phyloP scores from a whole-genome alignment of 2,329 filamentous ascomycete genomes.

The Ceratocystis huliohia region DNA sequence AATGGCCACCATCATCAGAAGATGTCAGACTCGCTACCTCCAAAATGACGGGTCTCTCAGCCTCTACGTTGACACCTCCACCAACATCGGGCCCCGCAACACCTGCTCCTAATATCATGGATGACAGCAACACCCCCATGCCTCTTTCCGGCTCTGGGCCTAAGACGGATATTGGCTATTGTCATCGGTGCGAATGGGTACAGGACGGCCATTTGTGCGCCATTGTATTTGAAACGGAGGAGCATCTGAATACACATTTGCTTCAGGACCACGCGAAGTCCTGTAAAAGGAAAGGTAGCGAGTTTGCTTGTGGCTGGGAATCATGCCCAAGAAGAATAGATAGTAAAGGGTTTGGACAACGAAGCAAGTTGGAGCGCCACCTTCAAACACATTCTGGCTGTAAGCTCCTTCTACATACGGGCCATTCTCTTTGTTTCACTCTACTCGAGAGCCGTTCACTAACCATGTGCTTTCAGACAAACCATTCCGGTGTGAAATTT shows the following conservation, averaged over 20 bases:
- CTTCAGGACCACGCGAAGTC: constrained; percentile 37
- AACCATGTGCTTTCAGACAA: constrained; percentile 36
- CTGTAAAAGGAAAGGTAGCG: constrained; percentile 33
- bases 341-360: constrained; percentile 42
- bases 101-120: constrained; percentile 1
- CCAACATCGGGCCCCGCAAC: constrained; percentile 13
- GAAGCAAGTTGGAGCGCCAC: constrained; percentile 52
- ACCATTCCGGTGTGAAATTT: constrained; percentile 44
- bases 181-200: constrained; percentile 15
- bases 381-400: constrained; percentile 53
- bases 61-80: not conserved
- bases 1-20: constrained; percentile 13
- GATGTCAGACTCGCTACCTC: not conserved
- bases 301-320: constrained; percentile 45
- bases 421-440: constrained; percentile 20
- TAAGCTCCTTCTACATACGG: constrained; percentile 29
- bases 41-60: not conserved
- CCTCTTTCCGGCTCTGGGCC: not conserved
- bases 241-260: constrained; percentile 44
- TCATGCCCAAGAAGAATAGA: constrained; percentile 36
- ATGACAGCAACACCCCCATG: not conserved
- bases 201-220: constrained; percentile 26
- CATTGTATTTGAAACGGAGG: constrained; percentile 32
- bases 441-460: constrained; percentile 22
- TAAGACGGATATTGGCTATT: not conserved